Conservation (phyloP, 1,139 yeast genomes). For the Kurtzmaniella quercitrusa region DNA sequence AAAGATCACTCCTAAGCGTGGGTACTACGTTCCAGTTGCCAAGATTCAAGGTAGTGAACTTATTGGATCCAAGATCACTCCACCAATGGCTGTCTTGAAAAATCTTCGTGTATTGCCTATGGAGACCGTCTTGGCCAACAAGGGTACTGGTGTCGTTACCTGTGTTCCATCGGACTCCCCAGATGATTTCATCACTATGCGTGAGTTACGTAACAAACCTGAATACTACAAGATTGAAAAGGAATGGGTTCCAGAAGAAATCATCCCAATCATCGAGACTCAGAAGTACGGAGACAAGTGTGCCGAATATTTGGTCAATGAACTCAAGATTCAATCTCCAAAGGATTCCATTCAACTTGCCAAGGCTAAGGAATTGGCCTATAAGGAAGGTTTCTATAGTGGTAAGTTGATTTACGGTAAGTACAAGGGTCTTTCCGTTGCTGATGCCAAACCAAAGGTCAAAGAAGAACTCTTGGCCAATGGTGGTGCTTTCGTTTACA, state of each 20-base stretch:
- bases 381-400: conserved; percentile 94
- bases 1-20: conserved; percentile 86
- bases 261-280: conserved; percentile 71
- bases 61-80: conserved; percentile 81
- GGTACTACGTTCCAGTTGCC: conserved; percentile 60
- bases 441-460: conserved; percentile 83
- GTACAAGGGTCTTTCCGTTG: conserved; percentile 87
- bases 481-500: conserved; percentile 83
- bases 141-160: conserved; percentile 99
- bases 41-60: conserved; percentile 66
- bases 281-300: conserved; percentile 84
- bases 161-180: conserved; percentile 99
- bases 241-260: conserved; percentile 80
- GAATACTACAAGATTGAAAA: conserved; percentile 83
- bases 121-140: conserved; percentile 92
- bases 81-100: conserved; percentile 73
- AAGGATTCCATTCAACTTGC: conserved; percentile 86
- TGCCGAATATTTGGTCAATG: conserved; percentile 82
- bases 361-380: conserved; percentile 89
- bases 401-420: conserved; percentile 80
- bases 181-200: conserved; percentile 86
- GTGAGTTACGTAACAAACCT: conserved; percentile 83
- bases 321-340: conserved; percentile 89
- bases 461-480: conserved; percentile 73
- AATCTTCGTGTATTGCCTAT: conserved; percentile 87